Conservation (phyloP, 139 green algal genomes). For the Tetraselmis striata region DNA sequence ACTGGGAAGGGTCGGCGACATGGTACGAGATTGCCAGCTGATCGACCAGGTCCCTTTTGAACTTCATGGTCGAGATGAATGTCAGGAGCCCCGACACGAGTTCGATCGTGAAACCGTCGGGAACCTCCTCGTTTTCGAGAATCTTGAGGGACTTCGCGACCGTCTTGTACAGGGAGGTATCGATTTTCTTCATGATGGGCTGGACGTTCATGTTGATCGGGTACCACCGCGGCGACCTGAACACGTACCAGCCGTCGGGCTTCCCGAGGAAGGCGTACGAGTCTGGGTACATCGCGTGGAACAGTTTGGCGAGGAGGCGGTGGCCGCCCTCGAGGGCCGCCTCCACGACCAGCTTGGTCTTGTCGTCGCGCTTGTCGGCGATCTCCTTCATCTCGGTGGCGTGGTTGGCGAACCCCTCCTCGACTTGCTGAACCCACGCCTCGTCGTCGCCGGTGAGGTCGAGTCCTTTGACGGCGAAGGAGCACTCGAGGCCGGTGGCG, state of each 20-base stretch:
- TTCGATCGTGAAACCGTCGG: neutral
- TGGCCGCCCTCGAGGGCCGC: neutral
- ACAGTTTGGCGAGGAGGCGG: neutral
- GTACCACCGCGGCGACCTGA: neutral
- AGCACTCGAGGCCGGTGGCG: neutral
- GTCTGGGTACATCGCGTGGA: neutral
- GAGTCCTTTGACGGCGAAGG: neutral
- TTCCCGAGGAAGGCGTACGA: neutral
- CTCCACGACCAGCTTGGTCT: neutral
- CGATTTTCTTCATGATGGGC: neutral
- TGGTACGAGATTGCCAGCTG: neutral
- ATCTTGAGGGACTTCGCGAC: neutral
- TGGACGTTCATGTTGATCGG: neutral
- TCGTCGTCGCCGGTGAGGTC: neutral
- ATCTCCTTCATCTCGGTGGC: neutral
- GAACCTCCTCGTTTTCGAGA: neutral
- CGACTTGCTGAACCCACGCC: neutral
- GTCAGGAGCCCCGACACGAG: neutral
- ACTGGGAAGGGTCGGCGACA: neutral
- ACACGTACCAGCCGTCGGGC: neutral
- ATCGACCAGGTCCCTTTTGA: neutral
- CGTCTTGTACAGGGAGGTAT: neutral
- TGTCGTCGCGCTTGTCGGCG: neutral
- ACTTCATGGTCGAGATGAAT: neutral
- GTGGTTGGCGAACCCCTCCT: neutral